Percentiles rank a stretch among this genome's conserved stretches.
Conservation (phyloP, 768 basidiomycete species). For the Trametes meyenii region DNA sequence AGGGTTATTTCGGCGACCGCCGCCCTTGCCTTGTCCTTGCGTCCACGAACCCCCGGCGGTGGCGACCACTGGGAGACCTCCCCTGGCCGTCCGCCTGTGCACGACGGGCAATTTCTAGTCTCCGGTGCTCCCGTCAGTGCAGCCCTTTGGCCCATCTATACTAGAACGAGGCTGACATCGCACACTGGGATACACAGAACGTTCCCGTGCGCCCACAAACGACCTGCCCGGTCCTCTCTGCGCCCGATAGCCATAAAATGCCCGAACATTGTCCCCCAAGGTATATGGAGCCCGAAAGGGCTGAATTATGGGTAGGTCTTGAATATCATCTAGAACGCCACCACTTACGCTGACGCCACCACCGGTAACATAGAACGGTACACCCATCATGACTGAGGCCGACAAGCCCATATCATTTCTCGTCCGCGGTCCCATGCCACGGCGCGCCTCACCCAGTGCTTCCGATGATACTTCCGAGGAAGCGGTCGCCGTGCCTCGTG, state of each 20-base stretch:
- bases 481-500: conserved; percentile 13
- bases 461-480: not conserved
- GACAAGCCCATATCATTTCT: conserved; percentile 24
- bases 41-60: too few species aligned
- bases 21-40: too few species aligned
- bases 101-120: too few species aligned
- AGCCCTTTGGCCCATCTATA: not conserved
- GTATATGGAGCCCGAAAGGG: conserved; percentile 1
- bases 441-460: not conserved
- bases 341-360: not conserved
- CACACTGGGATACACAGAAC: conserved; percentile 13
- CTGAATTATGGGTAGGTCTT: conserved; percentile 11
- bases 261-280: conserved; percentile 12
- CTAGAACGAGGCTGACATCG: conserved; percentile 10
- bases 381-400: conserved; percentile 18
- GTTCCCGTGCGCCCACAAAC: conserved; percentile 14
- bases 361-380: conserved; percentile 9
- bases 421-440: conserved; percentile 9
- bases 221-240: not conserved
- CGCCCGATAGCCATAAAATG: not conserved
- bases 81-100: too few species aligned
- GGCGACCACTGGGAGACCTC: too few species aligned
- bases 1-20: too few species aligned
- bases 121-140: not conserved
- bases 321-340: not conserved